A percentile compares a stretch with the other conserved stretches of the same genome.
Evolutionary conservation across 129 eudicot genomes (phyloP).

Genomic region (Ambrosia trifida): DNA sequence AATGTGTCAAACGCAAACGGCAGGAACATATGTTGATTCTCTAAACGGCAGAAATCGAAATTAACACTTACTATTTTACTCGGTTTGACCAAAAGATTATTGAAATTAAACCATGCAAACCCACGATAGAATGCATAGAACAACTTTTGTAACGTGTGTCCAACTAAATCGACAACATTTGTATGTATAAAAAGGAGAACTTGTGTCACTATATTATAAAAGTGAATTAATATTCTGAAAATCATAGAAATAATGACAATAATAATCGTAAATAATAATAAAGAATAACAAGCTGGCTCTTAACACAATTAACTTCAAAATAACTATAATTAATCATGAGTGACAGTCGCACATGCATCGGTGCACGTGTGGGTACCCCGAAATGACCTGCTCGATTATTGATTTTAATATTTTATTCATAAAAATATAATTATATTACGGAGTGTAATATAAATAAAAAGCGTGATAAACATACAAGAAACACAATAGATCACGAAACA

Average conservation of each 20-base stretch:
- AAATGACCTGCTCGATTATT: slow-evolving; percentile 39
- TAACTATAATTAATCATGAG: slow-evolving; percentile 32
- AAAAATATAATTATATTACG: not conserved
- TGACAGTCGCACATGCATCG: slow-evolving; percentile 42
- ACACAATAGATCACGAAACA: too few relatives aligned
- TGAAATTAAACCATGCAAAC: not conserved
- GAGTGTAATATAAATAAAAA: too few relatives aligned
- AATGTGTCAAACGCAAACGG: too few relatives aligned
- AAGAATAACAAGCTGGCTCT: slow-evolving; percentile 26
- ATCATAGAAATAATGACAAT: not conserved
- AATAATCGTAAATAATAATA: not conserved
- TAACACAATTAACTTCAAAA: not conserved
- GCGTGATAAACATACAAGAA: too few relatives aligned
- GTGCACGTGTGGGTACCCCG: slow-evolving; percentile 65
- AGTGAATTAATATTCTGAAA: not conserved
- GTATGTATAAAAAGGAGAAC: not conserved
- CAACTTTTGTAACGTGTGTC: too few relatives aligned
- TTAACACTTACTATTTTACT: not conserved
- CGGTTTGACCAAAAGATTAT: not conserved
- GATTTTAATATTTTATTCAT: slow-evolving; percentile 9
- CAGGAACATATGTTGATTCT: too few relatives aligned
- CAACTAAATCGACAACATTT: too few relatives aligned
- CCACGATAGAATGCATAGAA: not conserved
- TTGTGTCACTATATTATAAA: not conserved
- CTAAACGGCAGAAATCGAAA: not conserved